Percentiles rank a stretch among this genome's conserved stretches.
These are phyloP conservation scores for Fusarium musae DNA, from an alignment of 2,329 filamentous ascomycete genomes.

Conservation along the genomic window DNA sequence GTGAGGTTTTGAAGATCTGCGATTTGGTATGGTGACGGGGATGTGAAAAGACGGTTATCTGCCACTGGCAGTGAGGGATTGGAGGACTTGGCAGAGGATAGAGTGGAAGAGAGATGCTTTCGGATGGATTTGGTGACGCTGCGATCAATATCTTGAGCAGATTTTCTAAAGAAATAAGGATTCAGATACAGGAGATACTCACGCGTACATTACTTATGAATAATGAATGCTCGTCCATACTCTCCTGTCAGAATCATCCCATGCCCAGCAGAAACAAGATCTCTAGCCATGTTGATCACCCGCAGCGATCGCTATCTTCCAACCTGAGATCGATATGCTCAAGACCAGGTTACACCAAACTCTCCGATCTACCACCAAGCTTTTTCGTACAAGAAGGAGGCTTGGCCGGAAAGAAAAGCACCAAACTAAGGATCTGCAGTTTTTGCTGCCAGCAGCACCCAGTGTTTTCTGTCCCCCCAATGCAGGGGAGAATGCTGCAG, in stretches of 20 bases:
- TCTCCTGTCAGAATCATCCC: neutral
- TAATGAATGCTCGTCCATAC: neutral
- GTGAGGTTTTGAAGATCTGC: neutral
- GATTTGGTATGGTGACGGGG: neutral
- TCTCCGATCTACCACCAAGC: neutral
- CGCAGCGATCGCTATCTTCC: neutral
- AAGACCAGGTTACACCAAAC: neutral
- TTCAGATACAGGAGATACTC: neutral
- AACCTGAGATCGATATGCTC: rapidly evolving
- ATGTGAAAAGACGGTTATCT: neutral
- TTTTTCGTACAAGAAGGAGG: no score
- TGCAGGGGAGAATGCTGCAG: neutral
- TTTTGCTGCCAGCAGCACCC: no score
- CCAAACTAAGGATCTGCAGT: no score
- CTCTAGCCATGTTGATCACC: neutral
- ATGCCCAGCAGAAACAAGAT: neutral
- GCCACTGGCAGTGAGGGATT: no score
- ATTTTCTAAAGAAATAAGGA: no score
- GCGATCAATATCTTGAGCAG: neutral
- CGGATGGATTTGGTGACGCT: no score
- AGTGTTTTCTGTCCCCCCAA: neutral
- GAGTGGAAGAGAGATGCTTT: neutral
- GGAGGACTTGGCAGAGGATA: neutral
- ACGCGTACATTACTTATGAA: rapidly evolving
- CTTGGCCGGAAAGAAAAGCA: neutral